phyloP scores from a whole-genome alignment of 192 early-diverging fungal genomes.

The Globomyces pollinis-pini region DNA sequence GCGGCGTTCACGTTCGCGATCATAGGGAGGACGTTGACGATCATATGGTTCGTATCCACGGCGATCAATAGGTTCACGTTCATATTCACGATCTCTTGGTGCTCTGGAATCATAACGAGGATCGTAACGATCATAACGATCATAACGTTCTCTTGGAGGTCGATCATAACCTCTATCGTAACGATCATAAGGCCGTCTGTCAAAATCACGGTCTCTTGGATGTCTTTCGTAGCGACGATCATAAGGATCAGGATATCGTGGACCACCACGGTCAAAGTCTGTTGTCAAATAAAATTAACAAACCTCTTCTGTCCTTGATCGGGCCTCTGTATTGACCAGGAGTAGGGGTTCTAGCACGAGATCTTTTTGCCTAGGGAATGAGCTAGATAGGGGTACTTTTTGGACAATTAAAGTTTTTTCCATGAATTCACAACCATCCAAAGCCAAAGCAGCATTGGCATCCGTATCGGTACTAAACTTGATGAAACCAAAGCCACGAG shows the following conservation, averaged over 20 bases:
- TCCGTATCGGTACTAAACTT: slow-evolving; percentile 23
- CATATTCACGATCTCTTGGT: background rate
- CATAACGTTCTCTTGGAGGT: background rate
- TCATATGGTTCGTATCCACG: no score
- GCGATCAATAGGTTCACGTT: no score
- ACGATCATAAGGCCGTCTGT: background rate
- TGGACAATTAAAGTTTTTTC: slow-evolving; percentile 28
- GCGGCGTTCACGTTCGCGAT: no score
- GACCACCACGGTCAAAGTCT: slow-evolving; percentile 2
- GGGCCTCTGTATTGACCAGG: slow-evolving; percentile 74
- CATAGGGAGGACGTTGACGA: no score
- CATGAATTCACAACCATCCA: slow-evolving; percentile 33
- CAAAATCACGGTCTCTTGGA: background rate
- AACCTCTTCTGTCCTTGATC: slow-evolving; percentile 4
- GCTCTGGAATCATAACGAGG: slow-evolving; percentile 3
- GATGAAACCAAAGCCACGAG: slow-evolving; percentile 53
- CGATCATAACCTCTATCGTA: slow-evolving; percentile 5
- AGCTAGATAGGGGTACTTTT: slow-evolving; percentile 31
- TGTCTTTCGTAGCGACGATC: no score
- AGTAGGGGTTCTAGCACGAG: slow-evolving; percentile 64
- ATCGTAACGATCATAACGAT: slow-evolving; percentile 2
- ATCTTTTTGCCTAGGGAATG: slow-evolving; percentile 47
- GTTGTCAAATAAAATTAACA: background rate
- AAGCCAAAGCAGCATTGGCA: slow-evolving; percentile 31
- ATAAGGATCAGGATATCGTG: background rate